Percentiles rank a stretch among this genome's conserved stretches.
Evolutionary conservation across 352 stramenopile species (phyloP).

Genomic region (Globisporangium alternatum): DNA sequence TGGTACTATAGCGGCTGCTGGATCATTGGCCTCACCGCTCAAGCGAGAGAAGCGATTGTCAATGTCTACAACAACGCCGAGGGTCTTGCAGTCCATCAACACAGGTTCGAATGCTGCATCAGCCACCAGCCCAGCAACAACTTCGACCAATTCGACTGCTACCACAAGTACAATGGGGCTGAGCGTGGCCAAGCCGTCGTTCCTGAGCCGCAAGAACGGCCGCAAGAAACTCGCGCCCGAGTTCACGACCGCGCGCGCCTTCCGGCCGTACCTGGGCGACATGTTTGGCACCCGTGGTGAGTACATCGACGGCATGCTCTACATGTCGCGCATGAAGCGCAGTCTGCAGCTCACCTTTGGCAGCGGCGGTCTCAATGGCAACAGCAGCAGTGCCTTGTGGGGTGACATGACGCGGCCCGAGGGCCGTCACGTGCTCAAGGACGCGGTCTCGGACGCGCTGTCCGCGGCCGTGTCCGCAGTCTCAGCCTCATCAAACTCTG

Average conservation of each 20-base stretch:
- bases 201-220: constrained; percentile 38
- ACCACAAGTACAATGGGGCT: not conserved
- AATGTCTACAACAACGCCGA: not conserved
- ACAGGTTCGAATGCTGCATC: not conserved
- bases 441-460: constrained; percentile 48
- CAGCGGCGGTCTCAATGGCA: not conserved
- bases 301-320: constrained; percentile 84
- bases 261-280: constrained; percentile 71
- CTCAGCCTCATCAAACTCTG: not conserved
- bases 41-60: constrained; percentile 6
- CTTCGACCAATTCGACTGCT: not conserved
- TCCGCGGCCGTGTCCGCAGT: not conserved
- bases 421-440: constrained; percentile 38
- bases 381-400: constrained; percentile 16
- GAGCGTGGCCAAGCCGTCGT: constrained; percentile 17
- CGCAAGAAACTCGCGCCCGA: constrained; percentile 35
- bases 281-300: constrained; percentile 79
- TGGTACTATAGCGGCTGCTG: not conserved
- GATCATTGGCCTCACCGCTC: not conserved
- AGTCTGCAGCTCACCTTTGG: constrained; percentile 45
- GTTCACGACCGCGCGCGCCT: constrained; percentile 31
- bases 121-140: not conserved
- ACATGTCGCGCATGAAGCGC: constrained; percentile 86
- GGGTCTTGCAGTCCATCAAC: not conserved
- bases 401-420: constrained; percentile 19